A percentile compares a stretch with the other conserved stretches of the same genome.
Evolutionary conservation across 2,329 filamentous ascomycete species (phyloP).

Genomic region (Claviceps humidiphila): DNA sequence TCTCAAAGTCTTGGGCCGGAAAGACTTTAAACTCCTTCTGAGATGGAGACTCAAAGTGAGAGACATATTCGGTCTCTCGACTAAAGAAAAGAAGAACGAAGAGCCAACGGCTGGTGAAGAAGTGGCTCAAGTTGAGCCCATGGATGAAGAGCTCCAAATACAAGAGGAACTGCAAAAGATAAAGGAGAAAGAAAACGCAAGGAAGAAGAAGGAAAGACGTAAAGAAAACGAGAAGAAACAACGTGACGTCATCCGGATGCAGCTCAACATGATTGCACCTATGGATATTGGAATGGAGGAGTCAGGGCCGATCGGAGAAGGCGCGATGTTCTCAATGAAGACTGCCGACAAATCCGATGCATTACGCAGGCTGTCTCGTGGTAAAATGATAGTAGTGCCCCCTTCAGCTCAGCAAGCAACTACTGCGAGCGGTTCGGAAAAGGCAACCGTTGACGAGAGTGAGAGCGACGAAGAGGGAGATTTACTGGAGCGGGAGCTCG

Average conservation of each 20-base stretch:
- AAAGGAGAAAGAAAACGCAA: conserved; percentile 62
- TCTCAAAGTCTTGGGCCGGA: conserved; percentile 79
- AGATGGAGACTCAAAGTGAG: conserved; percentile 82
- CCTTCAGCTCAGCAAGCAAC: conserved; percentile 41
- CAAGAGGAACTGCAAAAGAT: conserved; percentile 77
- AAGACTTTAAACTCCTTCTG: conserved; percentile 83
- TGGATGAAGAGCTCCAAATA: conserved; percentile 89
- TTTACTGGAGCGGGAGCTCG: conserved; percentile 69
- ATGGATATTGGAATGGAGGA: conserved; percentile 94
- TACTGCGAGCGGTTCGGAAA: conserved; percentile 43
- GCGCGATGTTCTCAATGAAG: conserved; percentile 78
- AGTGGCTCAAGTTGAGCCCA: conserved; percentile 68
- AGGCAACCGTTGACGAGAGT: conserved; percentile 41
- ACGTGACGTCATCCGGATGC: conserved; percentile 89
- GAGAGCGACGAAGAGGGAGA: conserved; percentile 72
- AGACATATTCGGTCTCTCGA: conserved; percentile 75
- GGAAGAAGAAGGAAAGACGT: conserved; percentile 71
- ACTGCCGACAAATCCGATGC: conserved; percentile 63
- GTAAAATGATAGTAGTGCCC: conserved; percentile 61
- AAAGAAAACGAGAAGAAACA: conserved; percentile 90
- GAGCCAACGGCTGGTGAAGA: conserved; percentile 31
- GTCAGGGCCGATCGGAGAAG: conserved; percentile 61
- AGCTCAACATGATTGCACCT: conserved; percentile 91
- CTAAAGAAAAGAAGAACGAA: conserved; percentile 50
- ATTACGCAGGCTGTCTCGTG: conserved; percentile 46